Base-by-base conservation (phyloP, 2,329 filamentous ascomycete species). In the Sporothrix phasma region DNA sequence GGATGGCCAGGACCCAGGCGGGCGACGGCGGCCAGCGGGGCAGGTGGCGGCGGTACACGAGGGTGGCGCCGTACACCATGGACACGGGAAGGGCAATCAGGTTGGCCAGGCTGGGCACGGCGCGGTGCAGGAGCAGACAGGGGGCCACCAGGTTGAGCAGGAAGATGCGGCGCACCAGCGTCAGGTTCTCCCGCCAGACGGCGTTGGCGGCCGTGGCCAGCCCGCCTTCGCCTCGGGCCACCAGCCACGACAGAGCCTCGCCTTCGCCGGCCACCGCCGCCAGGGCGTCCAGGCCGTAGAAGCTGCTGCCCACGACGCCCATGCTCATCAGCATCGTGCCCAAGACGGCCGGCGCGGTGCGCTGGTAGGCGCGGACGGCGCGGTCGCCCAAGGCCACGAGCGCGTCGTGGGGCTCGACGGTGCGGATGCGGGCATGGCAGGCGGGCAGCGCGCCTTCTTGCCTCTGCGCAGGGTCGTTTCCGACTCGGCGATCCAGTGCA, bases 401-500 rank as follows among this genome's bases (percentile, higher is more conserved):
- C 24, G 84, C 78, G 71, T 92, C 92, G 70, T 82, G 84, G 15
- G 89, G 89, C 58, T 92, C 86, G 60, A 88, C 83, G 31, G 97
- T 80, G 61, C 83, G 78, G 70, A 97, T 96, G 68, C 85, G 82
- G 1, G 86, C 83, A 74, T 96, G 94, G 81, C 94, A 99, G 67
- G 96, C 89, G 2, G 93, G 73, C 94, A 99, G 62, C 84, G 78
- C 67, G 97, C 85, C 66, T 86, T 86, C 63, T 85, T 84, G 15
- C 29, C 29, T 19, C 24, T 22, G 29, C 73, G 72, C 82, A 75
- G 65, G 75, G 19, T 76, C 77, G 82, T 79, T 76, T 97, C 92
- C 72, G 91, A 84, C 72, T 96, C 91, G n/a, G 90, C 88, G 19
- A 97, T 88, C 92, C 92, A 99, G 71, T 91, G 88, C 45, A 97